Evolutionary conservation across 1,284 basidiomycete species (phyloP).

Genomic region (Puccinia novopanici): DNA sequence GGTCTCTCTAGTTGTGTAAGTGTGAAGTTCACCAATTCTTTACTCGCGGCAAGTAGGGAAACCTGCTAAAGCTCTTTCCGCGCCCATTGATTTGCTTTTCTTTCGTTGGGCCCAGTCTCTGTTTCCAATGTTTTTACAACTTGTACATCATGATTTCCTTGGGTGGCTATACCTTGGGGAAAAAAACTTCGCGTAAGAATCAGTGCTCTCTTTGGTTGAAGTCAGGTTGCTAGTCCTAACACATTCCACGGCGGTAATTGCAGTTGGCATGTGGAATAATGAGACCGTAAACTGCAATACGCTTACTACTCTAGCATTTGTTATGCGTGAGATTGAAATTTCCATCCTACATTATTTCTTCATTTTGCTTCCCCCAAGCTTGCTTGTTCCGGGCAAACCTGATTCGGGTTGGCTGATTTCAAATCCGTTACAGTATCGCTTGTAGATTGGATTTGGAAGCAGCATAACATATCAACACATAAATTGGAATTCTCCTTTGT

Average conservation of each 20-base stretch:
- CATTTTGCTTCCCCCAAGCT: neutral
- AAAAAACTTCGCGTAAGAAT: conserved; percentile 27
- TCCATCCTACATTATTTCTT: neutral
- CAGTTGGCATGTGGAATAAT: conserved; percentile 30
- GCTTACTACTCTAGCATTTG: neutral
- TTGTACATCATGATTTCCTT: conserved; percentile 13
- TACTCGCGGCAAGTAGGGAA: neutral
- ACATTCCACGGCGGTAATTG: neutral
- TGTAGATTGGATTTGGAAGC: conserved; percentile 15
- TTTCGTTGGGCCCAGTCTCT: neutral
- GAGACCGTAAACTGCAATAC: conserved; percentile 20
- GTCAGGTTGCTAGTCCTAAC: neutral
- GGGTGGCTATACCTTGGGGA: conserved; percentile 12
- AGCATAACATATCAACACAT: neutral
- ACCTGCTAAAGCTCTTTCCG: neutral
- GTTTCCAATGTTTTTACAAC: conserved; percentile 7
- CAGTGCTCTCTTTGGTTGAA: neutral
- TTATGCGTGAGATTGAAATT: neutral
- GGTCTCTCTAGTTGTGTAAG: too few relatives aligned
- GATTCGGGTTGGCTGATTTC: neutral
- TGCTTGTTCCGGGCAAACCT: neutral
- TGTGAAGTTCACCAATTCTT: too few relatives aligned
- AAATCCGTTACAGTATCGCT: neutral
- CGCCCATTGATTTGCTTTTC: neutral
- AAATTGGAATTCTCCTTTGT: neutral